These are phyloP conservation scores for Lecanicillium sp. DNA, from an alignment of 2,329 filamentous ascomycete genomes.

Conservation along the genomic window DNA sequence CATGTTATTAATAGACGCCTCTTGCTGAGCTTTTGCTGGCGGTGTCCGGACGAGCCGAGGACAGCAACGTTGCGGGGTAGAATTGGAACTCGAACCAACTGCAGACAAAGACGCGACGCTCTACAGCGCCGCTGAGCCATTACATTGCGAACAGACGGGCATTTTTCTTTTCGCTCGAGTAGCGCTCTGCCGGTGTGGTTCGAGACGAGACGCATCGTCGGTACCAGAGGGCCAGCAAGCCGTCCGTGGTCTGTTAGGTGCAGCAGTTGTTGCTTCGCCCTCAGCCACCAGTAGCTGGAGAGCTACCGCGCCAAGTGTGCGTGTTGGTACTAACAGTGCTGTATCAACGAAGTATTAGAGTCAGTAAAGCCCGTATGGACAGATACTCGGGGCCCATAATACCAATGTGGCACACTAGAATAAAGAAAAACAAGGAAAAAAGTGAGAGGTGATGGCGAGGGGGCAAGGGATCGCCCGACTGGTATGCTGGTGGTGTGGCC, in stretches of 20 bases:
- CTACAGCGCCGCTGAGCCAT: neutral
- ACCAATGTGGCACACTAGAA: conserved; percentile 9
- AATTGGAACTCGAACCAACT: neutral
- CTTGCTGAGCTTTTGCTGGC: conserved; percentile 7
- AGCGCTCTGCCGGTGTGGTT: neutral
- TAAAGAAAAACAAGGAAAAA: conserved; percentile 13
- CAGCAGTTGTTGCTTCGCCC: neutral
- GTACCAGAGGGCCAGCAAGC: neutral
- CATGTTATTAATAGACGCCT: conserved; percentile 5
- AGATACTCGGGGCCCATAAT: neutral
- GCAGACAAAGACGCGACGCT: neutral
- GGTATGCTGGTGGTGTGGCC: conserved; percentile 17
- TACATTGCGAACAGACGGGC: neutral
- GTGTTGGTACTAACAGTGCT: no score
- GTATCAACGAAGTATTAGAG: no score
- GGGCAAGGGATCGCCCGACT: conserved; percentile 17
- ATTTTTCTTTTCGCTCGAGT: neutral
- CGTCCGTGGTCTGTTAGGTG: neutral
- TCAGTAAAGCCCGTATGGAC: no score
- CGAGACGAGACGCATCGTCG: neutral
- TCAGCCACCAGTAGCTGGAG: neutral
- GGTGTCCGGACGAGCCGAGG: neutral
- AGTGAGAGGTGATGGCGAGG: conserved; percentile 17
- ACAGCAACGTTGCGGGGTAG: neutral
- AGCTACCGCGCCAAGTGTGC: conserved; percentile 4